Evolutionary conservation across 768 basidiomycete species (phyloP).

Genomic region (Sporobolomyces pararoseus): DNA sequence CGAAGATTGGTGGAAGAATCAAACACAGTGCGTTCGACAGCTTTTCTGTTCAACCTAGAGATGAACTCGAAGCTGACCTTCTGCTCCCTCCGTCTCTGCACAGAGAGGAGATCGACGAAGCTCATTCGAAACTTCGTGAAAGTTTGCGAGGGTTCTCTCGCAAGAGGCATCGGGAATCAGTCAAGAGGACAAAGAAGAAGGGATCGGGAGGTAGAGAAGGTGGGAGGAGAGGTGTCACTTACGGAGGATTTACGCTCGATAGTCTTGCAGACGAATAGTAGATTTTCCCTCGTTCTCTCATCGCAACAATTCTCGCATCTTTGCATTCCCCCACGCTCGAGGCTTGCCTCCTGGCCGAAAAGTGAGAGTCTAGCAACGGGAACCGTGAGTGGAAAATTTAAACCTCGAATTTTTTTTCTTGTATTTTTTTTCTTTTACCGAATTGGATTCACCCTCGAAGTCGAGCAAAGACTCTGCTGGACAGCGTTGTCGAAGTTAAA

Average conservation of each 20-base stretch:
- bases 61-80: too few species aligned
- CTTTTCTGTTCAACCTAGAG: neutral
- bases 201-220: neutral
- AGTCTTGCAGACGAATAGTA: neutral
- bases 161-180: constrained; percentile 38
- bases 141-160: constrained; percentile 26
- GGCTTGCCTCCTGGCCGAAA: too few species aligned
- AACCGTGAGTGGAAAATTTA: too few species aligned
- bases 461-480: too few species aligned
- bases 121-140: constrained; percentile 35
- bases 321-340: too few species aligned
- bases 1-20: constrained; percentile 28
- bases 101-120: constrained; percentile 37
- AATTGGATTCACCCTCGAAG: too few species aligned
- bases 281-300: too few species aligned
- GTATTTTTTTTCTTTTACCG: too few species aligned
- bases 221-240: neutral
- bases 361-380: too few species aligned
- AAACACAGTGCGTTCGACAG: constrained; percentile 26
- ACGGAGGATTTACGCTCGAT: constrained; percentile 5
- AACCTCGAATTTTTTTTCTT: too few species aligned
- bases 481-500: too few species aligned
- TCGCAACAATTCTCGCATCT: too few species aligned
- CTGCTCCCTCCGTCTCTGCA: neutral
- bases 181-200: constrained; percentile 35